Evolutionary conservation across 169 alveolate genomes (phyloP).

Genomic region (Plasmodium reichenowi): DNA sequence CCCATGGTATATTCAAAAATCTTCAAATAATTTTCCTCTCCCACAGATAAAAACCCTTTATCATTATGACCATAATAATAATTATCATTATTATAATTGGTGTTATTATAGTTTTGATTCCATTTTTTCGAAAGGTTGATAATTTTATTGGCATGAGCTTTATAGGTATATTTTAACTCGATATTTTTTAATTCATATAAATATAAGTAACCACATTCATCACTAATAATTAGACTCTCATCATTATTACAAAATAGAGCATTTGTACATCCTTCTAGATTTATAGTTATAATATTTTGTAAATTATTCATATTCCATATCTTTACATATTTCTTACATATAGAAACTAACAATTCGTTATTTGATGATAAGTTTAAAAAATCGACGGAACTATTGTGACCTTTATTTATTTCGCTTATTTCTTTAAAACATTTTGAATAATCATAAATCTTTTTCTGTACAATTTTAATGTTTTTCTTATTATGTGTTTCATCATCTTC

Average conservation of each 20-base stretch:
- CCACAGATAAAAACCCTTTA: constrained; percentile 81
- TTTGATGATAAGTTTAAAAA: constrained; percentile 79
- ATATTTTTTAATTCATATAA: constrained; percentile 79
- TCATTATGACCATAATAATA: too few species aligned
- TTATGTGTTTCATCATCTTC: background rate
- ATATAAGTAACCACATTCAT: constrained; percentile 76
- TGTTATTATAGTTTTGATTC: constrained; percentile 2
- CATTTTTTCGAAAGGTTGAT: constrained; percentile 67
- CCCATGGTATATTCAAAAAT: constrained; percentile 69
- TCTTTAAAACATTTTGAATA: constrained; percentile 78
- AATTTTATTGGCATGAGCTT: constrained; percentile 78
- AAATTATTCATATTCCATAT: constrained; percentile 82
- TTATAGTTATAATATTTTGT: constrained; percentile 77
- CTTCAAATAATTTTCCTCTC: constrained; percentile 82
- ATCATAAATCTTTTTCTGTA: constrained; percentile 67
- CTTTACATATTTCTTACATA: constrained; percentile 81
- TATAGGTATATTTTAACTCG: constrained; percentile 70
- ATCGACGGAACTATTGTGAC: constrained; percentile 80
- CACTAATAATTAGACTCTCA: constrained; percentile 77
- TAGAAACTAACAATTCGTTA: constrained; percentile 80
- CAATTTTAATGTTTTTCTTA: background rate
- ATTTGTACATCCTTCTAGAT: constrained; percentile 78
- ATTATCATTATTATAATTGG: too few species aligned
- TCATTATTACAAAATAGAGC: constrained; percentile 78
- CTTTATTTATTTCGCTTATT: constrained; percentile 79